Evolutionary conservation across 306 rosid species (phyloP).

Genomic region (Chamaecrista fasciculata): DNA sequence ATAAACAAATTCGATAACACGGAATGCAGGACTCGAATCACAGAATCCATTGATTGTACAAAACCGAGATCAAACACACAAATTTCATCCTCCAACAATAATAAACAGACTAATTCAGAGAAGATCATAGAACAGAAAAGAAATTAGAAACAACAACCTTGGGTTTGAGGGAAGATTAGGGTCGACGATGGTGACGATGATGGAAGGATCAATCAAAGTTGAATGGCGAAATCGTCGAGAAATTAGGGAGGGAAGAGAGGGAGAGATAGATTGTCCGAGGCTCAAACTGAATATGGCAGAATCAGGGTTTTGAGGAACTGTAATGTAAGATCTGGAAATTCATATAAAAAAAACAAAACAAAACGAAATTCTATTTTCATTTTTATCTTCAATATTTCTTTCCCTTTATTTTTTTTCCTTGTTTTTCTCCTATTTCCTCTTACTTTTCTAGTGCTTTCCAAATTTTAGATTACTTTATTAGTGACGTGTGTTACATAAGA

Average conservation of each 20-base stretch:
- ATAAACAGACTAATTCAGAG: not conserved
- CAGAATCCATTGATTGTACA: not conserved
- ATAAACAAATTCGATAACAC: not conserved
- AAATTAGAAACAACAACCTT: conserved; percentile 27
- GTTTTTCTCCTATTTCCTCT: not conserved
- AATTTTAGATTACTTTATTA: not conserved
- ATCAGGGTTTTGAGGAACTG: conserved; percentile 47
- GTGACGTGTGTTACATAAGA: not conserved
- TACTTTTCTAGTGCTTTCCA: not conserved
- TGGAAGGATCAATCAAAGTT: conserved; percentile 25
- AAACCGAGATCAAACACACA: not conserved
- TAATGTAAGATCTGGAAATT: conserved; percentile 30
- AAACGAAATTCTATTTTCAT: not conserved
- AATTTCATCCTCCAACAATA: not conserved
- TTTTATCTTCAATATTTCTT: not conserved
- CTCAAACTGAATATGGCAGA: conserved; percentile 40
- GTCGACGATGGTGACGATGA: not conserved
- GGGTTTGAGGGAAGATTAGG: not conserved
- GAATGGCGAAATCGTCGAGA: conserved; percentile 25
- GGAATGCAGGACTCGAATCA: conserved; percentile 13
- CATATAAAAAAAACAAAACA: too few species aligned
- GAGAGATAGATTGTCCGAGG: conserved; percentile 42
- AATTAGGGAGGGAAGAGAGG: not conserved
- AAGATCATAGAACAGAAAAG: not conserved
- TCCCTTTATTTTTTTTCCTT: not conserved